Evolutionary conservation across 257 asterid genomes (phyloP).

Genomic region (Solanum verrucosum): DNA sequence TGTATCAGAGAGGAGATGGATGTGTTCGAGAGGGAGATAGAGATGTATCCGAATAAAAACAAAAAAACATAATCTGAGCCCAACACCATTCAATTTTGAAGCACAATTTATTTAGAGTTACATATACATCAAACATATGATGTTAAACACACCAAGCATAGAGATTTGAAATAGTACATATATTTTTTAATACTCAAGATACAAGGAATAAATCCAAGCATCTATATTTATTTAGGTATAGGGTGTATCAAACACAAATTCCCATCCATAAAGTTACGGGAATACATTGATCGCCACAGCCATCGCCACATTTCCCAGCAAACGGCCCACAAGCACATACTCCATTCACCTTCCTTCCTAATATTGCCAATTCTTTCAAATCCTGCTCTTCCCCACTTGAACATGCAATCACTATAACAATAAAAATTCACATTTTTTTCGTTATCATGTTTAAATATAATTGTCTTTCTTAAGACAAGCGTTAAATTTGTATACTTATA

Average conservation of each 20-base stretch:
- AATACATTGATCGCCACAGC: background rate
- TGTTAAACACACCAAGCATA: background rate
- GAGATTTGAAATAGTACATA: no score
- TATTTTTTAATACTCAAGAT: background rate
- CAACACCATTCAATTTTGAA: background rate
- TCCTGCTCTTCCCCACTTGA: no score
- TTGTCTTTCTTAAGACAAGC: no score
- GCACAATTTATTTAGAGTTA: background rate
- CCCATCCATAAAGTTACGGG: background rate
- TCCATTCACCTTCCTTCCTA: background rate
- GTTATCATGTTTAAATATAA: no score
- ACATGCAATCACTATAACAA: no score
- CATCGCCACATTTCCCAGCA: background rate
- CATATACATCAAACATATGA: background rate
- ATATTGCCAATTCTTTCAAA: background rate
- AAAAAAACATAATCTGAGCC: background rate
- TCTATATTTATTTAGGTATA: no score
- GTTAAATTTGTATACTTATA: no score
- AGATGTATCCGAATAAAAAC: background rate
- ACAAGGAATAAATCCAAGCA: background rate
- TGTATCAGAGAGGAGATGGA: no score
- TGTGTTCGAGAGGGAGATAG: no score
- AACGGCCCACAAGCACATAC: background rate
- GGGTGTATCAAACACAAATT: background rate
- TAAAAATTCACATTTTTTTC: no score